Conservation (phyloP, 305 asterid genomes). For the Solanum hybrid region DNA sequence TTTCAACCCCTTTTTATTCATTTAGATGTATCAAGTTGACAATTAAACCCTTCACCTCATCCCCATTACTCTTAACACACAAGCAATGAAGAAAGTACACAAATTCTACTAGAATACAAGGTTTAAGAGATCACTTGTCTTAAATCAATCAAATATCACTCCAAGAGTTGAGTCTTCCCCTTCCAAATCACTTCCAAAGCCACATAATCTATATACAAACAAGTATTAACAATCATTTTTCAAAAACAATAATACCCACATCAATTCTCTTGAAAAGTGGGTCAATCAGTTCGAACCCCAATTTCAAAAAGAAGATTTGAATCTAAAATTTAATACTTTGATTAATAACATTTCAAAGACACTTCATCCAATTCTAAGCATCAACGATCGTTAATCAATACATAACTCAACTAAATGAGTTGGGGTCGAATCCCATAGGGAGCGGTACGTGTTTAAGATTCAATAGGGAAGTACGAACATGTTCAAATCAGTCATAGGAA, state of each 20-base stretch:
- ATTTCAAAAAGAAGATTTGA: neutral
- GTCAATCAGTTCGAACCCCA: neutral
- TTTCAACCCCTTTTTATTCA: too few relatives aligned
- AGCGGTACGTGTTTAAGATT: neutral
- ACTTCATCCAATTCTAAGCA: neutral
- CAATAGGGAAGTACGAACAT: neutral
- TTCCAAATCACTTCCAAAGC: neutral
- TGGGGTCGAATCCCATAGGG: neutral
- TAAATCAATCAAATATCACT: neutral
- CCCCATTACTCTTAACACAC: neutral
- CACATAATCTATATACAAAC: neutral
- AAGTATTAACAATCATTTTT: neutral
- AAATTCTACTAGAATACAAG: neutral
- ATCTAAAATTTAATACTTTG: too few relatives aligned
- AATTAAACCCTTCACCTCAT: neutral
- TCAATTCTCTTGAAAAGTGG: neutral
- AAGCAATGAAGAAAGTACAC: neutral
- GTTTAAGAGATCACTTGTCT: neutral
- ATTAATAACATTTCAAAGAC: neutral
- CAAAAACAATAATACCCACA: neutral
- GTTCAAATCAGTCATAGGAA: neutral
- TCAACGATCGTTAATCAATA: neutral
- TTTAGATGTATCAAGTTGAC: neutral
- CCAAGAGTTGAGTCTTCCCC: neutral
- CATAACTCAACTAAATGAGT: neutral